A percentile compares a stretch with the other conserved stretches of the same genome.
phyloP scores from a whole-genome alignment of 1,139 yeast genomes.

The Magnusiomyces sp. region DNA sequence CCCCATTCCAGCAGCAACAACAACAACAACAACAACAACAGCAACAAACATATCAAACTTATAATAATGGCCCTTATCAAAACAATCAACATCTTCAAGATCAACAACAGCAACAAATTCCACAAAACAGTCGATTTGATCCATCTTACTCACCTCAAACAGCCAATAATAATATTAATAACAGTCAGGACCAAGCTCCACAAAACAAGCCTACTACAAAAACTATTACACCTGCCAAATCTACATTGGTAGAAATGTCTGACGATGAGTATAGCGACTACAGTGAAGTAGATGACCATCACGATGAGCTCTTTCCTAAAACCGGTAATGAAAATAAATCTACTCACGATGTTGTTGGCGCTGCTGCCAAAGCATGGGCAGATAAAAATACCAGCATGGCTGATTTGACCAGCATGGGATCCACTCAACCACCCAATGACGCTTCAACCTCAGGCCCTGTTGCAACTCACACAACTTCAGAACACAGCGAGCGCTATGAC shows the following conservation, averaged over 20 bases:
- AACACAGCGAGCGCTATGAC: background rate
- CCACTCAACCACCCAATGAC: conserved; percentile 1
- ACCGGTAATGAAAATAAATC: background rate
- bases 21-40: conserved; percentile 26
- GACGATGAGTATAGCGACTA: conserved; percentile 15
- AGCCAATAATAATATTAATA: background rate
- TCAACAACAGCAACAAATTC: too few species aligned
- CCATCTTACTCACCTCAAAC: background rate
- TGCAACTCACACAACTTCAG: too few species aligned
- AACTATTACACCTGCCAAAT: conserved; percentile 10
- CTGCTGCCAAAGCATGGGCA: conserved; percentile 14
- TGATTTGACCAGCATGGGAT: conserved; percentile 8
- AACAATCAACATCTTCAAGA: too few species aligned
- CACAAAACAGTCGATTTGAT: too few species aligned
- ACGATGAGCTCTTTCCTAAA: conserved; percentile 1
- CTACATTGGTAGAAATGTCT: conserved; percentile 19
- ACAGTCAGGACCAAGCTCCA: conserved; percentile 5
- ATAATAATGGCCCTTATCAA: too few species aligned
- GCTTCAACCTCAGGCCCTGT: too few species aligned
- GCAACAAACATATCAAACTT: too few species aligned
- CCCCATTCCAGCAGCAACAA: conserved; percentile 3
- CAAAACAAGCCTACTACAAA: conserved; percentile 2
- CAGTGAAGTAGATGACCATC: conserved; percentile 4
- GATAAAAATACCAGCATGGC: conserved; percentile 14
- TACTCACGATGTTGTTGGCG: conserved; percentile 9